Conservation (phyloP, 1,284 basidiomycete species). For the Ganoderma sinense region DNA sequence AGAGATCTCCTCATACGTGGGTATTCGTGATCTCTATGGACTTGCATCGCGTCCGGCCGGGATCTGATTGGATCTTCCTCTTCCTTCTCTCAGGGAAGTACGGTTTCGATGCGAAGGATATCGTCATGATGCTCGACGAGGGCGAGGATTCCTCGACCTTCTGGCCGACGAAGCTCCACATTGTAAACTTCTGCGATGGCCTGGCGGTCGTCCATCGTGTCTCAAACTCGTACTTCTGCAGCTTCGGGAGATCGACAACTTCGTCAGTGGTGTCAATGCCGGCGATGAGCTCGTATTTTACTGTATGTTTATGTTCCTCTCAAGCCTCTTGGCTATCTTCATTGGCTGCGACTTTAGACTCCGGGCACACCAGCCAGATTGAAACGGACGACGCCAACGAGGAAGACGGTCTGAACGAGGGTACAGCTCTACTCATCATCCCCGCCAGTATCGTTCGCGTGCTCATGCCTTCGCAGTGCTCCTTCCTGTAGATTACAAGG, state of each 20-base stretch:
- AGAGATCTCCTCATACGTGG: not conserved
- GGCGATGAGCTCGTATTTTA: not conserved
- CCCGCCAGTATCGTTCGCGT: too few species aligned
- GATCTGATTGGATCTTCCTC: not conserved
- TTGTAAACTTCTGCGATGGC: not conserved
- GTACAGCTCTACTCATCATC: conserved; percentile 6
- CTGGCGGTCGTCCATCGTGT: too few species aligned
- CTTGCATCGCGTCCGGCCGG: not conserved
- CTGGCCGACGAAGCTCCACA: not conserved
- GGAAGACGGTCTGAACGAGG: conserved; percentile 31
- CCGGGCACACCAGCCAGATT: conserved; percentile 27
- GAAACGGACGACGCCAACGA: conserved; percentile 19
- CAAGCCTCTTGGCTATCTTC: not conserved
- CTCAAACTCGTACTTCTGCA: not conserved
- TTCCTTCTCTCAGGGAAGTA: not conserved
- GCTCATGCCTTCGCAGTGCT: not conserved
- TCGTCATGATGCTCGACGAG: conserved; percentile 7
- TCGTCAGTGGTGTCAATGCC: not conserved
- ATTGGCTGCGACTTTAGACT: conserved; percentile 8
- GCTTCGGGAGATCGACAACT: not conserved
- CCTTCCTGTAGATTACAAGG: not conserved
- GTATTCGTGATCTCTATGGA: not conserved
- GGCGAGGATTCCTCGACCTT: not conserved
- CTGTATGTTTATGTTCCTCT: not conserved
- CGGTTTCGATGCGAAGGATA: not conserved